phyloP scores from a whole-genome alignment of 805 yeast genomes.

The Barnettozyma vustinii region DNA sequence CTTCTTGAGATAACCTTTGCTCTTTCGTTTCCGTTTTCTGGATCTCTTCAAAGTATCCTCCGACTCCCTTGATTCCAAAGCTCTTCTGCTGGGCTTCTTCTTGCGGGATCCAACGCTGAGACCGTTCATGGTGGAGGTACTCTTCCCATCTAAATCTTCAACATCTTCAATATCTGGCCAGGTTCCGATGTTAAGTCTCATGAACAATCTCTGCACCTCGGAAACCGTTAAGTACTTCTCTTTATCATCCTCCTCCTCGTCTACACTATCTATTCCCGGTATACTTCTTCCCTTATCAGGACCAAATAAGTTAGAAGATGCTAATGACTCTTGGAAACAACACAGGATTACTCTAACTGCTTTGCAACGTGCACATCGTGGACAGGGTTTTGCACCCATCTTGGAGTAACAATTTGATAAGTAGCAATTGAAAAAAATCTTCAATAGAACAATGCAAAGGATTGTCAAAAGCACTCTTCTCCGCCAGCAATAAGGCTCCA shows the following conservation, averaged over 20 bases:
- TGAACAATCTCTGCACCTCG: not conserved
- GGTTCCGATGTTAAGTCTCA: not conserved
- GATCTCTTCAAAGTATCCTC: not conserved
- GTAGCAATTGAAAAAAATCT: not conserved
- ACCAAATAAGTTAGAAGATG: not conserved
- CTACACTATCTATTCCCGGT: not conserved
- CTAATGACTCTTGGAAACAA: not conserved
- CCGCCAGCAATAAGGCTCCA: not conserved
- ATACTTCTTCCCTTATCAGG: not conserved
- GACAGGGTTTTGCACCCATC: not conserved
- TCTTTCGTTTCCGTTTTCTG: not conserved
- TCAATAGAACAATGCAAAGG: too few relatives aligned
- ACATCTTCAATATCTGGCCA: not conserved
- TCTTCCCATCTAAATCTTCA: not conserved
- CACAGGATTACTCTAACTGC: not conserved
- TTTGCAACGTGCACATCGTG: not conserved
- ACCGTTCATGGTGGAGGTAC: not conserved
- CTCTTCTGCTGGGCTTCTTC: not conserved
- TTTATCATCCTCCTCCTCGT: not conserved
- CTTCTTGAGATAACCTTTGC: not conserved
- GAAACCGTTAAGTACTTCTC: not conserved
- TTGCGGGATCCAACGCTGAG: not conserved
- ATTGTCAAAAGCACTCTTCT: not conserved
- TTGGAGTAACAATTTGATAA: not conserved
- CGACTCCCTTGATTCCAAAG: not conserved